These are phyloP conservation scores for Heracleum sosnowskyi DNA, from an alignment of 129 eudicot species.

Conservation along the genomic window DNA sequence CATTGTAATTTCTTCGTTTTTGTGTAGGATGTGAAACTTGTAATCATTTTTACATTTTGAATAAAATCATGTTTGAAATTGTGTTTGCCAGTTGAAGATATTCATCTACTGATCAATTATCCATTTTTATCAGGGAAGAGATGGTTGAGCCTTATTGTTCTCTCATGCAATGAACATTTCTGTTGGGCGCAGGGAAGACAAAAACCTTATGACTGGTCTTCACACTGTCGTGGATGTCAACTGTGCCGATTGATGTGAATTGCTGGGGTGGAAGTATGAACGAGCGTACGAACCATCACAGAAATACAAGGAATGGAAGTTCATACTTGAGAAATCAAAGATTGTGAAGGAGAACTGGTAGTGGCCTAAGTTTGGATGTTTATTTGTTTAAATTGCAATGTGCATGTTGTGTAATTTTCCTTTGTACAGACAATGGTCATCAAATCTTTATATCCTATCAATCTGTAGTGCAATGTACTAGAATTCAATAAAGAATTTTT, in stretches of 20 bases:
- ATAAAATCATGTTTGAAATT: not conserved
- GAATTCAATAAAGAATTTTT: not conserved
- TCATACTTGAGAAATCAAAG: slow-evolving; percentile 28
- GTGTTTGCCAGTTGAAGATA: not conserved
- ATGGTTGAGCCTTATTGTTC: slow-evolving; percentile 18
- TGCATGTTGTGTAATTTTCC: not conserved
- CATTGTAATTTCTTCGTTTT: not conserved
- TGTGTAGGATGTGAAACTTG: not conserved
- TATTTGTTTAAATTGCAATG: not conserved
- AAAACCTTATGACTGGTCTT: slow-evolving; percentile 25
- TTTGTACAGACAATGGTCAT: slow-evolving; percentile 1
- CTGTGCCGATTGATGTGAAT: slow-evolving; percentile 24
- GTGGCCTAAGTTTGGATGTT: not conserved
- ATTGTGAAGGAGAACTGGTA: slow-evolving; percentile 21
- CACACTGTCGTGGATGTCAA: slow-evolving; percentile 25
- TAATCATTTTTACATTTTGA: not conserved
- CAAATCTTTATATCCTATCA: not conserved
- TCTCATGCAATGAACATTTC: slow-evolving; percentile 14
- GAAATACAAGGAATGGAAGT: slow-evolving; percentile 36
- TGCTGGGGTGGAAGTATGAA: slow-evolving; percentile 34
- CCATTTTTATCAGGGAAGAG: slow-evolving; percentile 9
- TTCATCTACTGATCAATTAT: not conserved
- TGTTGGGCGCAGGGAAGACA: slow-evolving; percentile 17
- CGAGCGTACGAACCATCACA: slow-evolving; percentile 20
- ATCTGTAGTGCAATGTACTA: not conserved